Conservation (phyloP, 352 stramenopile species). For the Phytophthora ramorum region DNA sequence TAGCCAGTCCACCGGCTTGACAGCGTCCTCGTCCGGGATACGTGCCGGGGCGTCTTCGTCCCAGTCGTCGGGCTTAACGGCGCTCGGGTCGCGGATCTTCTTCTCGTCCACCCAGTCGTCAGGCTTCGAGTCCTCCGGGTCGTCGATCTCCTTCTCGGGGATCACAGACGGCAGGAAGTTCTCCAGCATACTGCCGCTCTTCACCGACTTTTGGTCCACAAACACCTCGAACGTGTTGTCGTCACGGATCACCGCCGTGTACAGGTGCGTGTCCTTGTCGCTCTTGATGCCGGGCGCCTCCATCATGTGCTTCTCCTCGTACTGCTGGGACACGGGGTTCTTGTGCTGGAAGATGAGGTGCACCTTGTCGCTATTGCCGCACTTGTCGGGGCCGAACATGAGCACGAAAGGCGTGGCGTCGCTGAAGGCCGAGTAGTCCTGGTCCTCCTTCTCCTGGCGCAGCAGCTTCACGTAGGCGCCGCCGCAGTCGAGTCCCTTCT, state of each 20-base stretch:
- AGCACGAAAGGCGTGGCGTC: slow-evolving; percentile 92
- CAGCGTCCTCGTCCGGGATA: slow-evolving; percentile 86
- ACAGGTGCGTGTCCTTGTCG: slow-evolving; percentile 91
- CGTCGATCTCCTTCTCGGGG: slow-evolving; percentile 92
- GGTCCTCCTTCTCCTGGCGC: slow-evolving; percentile 49
- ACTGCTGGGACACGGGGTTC: slow-evolving; percentile 92
- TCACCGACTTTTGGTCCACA: slow-evolving; percentile 88
- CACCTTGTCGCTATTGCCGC: slow-evolving; percentile 93
- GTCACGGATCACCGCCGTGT: slow-evolving; percentile 92
- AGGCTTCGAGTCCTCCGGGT: slow-evolving; percentile 92
- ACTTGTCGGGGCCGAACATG: slow-evolving; percentile 97
- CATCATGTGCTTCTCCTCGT: slow-evolving; percentile 95
- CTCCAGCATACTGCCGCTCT: slow-evolving; percentile 83
- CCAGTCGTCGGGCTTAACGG: slow-evolving; percentile 93
- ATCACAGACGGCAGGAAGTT: slow-evolving; percentile 88
- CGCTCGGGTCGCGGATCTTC: slow-evolving; percentile 89
- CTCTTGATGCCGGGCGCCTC: slow-evolving; percentile 79
- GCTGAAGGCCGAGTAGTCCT: slow-evolving; percentile 74
- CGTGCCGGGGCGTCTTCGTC: slow-evolving; percentile 90
- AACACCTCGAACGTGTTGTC: slow-evolving; percentile 94
- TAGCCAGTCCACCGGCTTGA: slow-evolving; percentile 93
- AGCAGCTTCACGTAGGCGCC: slow-evolving; percentile 96
- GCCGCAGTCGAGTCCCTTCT: slow-evolving; percentile 91
- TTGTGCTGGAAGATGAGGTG: slow-evolving; percentile 96
- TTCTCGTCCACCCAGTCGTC: slow-evolving; percentile 92